phyloP scores from a whole-genome alignment of 2,329 filamentous ascomycete species.

The Boeremia exigua region DNA sequence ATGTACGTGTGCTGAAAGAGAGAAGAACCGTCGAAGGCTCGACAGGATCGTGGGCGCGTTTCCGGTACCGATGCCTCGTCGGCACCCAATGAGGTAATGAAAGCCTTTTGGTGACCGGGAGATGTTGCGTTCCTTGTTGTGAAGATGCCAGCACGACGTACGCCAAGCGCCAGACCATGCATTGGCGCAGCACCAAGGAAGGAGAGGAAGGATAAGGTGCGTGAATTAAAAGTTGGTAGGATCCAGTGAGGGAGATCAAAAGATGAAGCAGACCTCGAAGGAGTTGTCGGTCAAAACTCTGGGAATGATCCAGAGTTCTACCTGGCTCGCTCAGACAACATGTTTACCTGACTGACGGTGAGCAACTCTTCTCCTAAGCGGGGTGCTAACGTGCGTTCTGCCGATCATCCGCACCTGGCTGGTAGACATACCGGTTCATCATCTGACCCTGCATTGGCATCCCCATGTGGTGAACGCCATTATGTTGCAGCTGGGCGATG shows the following conservation, averaged over 20 bases:
- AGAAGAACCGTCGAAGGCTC: constrained; percentile 20
- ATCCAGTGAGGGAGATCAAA: constrained; percentile 14
- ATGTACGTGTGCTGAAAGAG: constrained; percentile 33
- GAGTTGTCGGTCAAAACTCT: not conserved
- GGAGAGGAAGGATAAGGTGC: constrained; percentile 31
- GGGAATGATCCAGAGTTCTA: not conserved
- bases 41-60: constrained; percentile 26
- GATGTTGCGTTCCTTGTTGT: constrained; percentile 21
- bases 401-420: constrained; percentile 34
- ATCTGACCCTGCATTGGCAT: constrained; percentile 49
- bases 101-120: constrained; percentile 20
- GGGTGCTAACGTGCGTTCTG: constrained; percentile 36
- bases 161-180: constrained; percentile 41
- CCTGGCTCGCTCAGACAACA: constrained; percentile 15
- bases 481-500: constrained; percentile 52
- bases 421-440: constrained; percentile 48
- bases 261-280: not conserved
- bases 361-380: constrained; percentile 34
- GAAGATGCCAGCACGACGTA: constrained; percentile 31
- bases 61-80: constrained; percentile 13
- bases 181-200: constrained; percentile 29
- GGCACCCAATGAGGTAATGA: constrained; percentile 20
- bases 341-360: constrained; percentile 40
- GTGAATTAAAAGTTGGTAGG: constrained; percentile 39
- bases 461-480: constrained; percentile 49